Percentiles rank a stretch among this genome's conserved stretches.
These are phyloP conservation scores for Fraxinus paxiana DNA, from an alignment of 305 asterid species.

Conservation along the genomic window DNA sequence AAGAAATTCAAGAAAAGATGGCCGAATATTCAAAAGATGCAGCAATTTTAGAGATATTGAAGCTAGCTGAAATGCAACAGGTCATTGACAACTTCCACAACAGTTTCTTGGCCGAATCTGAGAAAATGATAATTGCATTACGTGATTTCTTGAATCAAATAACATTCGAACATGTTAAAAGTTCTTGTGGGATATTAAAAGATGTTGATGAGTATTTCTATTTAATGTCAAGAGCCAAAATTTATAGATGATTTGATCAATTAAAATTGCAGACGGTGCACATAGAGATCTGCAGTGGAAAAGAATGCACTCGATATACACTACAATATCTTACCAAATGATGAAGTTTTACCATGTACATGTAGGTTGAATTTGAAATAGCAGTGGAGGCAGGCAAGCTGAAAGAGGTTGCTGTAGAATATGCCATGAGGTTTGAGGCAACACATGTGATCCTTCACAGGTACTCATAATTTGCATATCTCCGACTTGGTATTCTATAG, in stretches of 20 bases:
- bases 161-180: background rate
- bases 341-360: background rate
- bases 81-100: slow-evolving; percentile 16
- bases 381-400: slow-evolving; percentile 43
- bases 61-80: slow-evolving; percentile 35
- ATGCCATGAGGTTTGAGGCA: slow-evolving; percentile 35
- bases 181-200: background rate
- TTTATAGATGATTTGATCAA: background rate
- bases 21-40: slow-evolving; percentile 22
- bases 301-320: background rate
- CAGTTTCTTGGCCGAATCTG: background rate
- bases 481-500: background rate
- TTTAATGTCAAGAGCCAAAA: background rate
- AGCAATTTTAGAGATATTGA: slow-evolving; percentile 27
- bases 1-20: slow-evolving; percentile 27
- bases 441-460: slow-evolving; percentile 48
- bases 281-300: background rate
- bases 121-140: background rate
- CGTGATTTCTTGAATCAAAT: background rate
- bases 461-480: slow-evolving; percentile 19
- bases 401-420: slow-evolving; percentile 41
- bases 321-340: background rate
- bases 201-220: background rate
- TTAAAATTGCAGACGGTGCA: background rate
- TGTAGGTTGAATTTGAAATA: slow-evolving; percentile 44